Evolutionary conservation across 768 basidiomycete genomes (phyloP).

Genomic region (Neoboletus magnificus): DNA sequence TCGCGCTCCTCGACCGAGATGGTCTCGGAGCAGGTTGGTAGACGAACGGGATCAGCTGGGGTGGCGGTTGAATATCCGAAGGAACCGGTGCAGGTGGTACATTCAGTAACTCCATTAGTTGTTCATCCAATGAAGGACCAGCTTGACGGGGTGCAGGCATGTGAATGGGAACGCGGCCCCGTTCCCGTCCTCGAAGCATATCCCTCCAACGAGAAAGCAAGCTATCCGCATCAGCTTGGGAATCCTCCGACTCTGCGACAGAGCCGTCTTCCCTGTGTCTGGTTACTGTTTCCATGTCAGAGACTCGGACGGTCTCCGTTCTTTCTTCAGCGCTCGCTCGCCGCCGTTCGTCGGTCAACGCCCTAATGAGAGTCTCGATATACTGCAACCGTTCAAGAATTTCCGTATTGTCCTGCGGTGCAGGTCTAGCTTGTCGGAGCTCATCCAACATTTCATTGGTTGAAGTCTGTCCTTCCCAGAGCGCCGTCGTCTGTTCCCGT

Average conservation of each 20-base stretch:
- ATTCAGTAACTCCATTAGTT: slow-evolving; percentile 59
- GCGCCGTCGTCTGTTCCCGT: slow-evolving; percentile 52
- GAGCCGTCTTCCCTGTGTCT: slow-evolving; percentile 20
- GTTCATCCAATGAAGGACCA: slow-evolving; percentile 55
- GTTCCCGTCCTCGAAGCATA: slow-evolving; percentile 25
- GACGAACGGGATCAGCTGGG: slow-evolving; percentile 50
- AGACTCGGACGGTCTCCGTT: slow-evolving; percentile 15
- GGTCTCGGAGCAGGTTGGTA: slow-evolving; percentile 48
- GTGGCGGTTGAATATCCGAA: slow-evolving; percentile 45
- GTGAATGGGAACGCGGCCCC: slow-evolving; percentile 37
- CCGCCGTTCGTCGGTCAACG: slow-evolving; percentile 5
- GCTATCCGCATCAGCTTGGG: slow-evolving; percentile 25
- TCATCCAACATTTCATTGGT: slow-evolving; percentile 63
- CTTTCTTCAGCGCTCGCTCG: slow-evolving; percentile 3
- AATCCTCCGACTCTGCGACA: slow-evolving; percentile 30
- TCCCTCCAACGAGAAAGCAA: slow-evolving; percentile 27
- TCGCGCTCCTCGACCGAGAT: slow-evolving; percentile 40
- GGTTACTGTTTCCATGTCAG: slow-evolving; percentile 17
- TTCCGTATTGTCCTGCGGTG: slow-evolving; percentile 40
- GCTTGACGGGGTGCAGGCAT: slow-evolving; percentile 40
- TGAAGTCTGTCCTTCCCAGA: slow-evolving; percentile 61
- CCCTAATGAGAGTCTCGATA: slow-evolving; percentile 25
- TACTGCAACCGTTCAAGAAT: slow-evolving; percentile 28
- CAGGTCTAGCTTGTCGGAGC: slow-evolving; percentile 47
- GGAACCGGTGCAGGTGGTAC: slow-evolving; percentile 40